Evolutionary conservation across 2,329 filamentous ascomycete genomes (phyloP).

Genomic region (Penicillium carneum): DNA sequence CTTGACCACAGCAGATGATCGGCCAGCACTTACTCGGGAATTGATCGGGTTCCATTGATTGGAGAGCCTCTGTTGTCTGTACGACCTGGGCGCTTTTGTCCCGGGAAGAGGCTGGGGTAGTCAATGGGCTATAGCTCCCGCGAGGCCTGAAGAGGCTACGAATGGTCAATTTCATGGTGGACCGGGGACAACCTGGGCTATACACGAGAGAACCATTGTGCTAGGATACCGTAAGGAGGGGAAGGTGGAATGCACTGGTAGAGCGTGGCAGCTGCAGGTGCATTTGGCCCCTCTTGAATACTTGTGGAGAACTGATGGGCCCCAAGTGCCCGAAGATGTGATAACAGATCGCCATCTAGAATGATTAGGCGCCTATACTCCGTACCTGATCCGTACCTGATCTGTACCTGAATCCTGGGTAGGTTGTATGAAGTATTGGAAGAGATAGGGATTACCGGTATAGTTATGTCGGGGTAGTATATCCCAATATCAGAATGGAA

Average conservation of each 20-base stretch:
- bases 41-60: conserved; percentile 31
- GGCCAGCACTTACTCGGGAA: conserved; percentile 27
- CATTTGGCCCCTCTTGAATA: conserved; percentile 13
- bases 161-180: conserved; percentile 29
- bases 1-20: conserved; percentile 3
- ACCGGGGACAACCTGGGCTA: conserved; percentile 15
- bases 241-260: conserved; percentile 40
- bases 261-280: conserved; percentile 47
- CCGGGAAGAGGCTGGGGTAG: conserved; percentile 25
- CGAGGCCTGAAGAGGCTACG: conserved; percentile 2
- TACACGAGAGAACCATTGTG: conserved; percentile 18
- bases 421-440: background rate
- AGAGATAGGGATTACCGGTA: background rate
- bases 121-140: conserved; percentile 20
- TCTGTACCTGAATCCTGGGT: conserved; percentile 36
- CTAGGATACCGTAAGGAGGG: conserved; percentile 27
- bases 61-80: conserved; percentile 29
- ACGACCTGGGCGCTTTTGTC: conserved; percentile 28
- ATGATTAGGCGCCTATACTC: conserved; percentile 28
- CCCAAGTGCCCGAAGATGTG: conserved; percentile 42
- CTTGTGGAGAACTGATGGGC: conserved; percentile 40
- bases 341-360: conserved; percentile 44
- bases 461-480: background rate
- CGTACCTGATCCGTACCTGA: too few relatives aligned
- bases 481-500: conserved; percentile 2